A percentile compares a stretch with the other conserved stretches of the same genome.
phyloP scores from a whole-genome alignment of 208 protist species.

The Willaertia magna region DNA sequence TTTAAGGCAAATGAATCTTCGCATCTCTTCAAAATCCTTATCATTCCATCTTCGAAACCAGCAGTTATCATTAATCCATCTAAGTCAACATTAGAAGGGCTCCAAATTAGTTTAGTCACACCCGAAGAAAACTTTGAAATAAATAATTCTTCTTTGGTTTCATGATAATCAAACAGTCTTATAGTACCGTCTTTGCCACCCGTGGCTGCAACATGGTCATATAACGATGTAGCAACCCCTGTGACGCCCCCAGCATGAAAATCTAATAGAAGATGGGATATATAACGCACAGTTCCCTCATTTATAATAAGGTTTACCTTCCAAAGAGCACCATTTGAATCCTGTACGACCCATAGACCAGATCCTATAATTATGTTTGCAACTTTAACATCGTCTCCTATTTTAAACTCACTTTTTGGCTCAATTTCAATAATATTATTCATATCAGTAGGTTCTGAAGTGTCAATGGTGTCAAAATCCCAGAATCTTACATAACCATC shows the following conservation, averaged over 20 bases:
- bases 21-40: conserved; percentile 48
- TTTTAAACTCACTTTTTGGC: conserved; percentile 55
- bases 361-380: conserved; percentile 44
- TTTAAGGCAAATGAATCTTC: conserved; percentile 27
- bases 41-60: conserved; percentile 63
- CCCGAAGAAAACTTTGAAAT: conserved; percentile 16
- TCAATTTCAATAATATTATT: conserved; percentile 49
- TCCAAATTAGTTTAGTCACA: conserved; percentile 20
- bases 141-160: conserved; percentile 39
- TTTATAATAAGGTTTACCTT: conserved; percentile 32
- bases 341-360: conserved; percentile 62
- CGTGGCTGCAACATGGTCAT: conserved; percentile 55
- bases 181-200: conserved; percentile 75
- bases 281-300: conserved; percentile 12
- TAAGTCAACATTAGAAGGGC: conserved; percentile 27
- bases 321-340: conserved; percentile 47
- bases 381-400: conserved; percentile 41
- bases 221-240: conserved; percentile 55
- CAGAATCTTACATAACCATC: conserved; percentile 90
- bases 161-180: conserved; percentile 68
- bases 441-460: conserved; percentile 65
- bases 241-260: conserved; percentile 76
- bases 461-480: conserved; percentile 68
- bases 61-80: conserved; percentile 39
- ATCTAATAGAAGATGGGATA: neutral